Base-by-base conservation (phyloP, 495 filamentous ascomycete species). In the Barbatosphaeria neglecta region DNA sequence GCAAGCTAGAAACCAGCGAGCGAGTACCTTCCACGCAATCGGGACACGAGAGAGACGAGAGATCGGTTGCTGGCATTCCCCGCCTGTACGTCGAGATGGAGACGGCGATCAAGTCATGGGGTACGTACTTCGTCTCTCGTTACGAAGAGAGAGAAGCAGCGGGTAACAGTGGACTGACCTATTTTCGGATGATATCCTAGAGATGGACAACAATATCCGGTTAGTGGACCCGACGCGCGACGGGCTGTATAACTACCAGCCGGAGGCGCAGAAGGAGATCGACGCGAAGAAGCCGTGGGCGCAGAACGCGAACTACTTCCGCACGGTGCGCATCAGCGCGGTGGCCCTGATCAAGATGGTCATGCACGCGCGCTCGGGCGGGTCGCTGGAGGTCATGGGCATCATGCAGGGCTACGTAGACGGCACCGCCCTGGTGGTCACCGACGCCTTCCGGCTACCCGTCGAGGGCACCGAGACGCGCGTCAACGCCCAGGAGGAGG, bases 281-380 rank as follows among this genome's bases (percentile, higher is more conserved):
- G 65, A 65, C 51, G 65, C 74, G 4, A 69, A 68, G n/a, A 76
- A 76, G 23, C 89, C 93, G 31, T 97, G 93, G 92, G 63, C 64
- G 46, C 74, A 70, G n/a, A 78, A 96, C 61, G 85, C 84, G 0
- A 72, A 87, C 61, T 81, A 96, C 72, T 99, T 95, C 80, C 89
- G 92, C 61, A 73, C 82, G 31, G 85, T 97, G 20, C 87, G 90
- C 53, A 90, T 99, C 64, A 90, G 87, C 35, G 87, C 93, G 33
- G 81, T 93, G 19, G 93, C 93, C 5, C 78, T 99, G 11, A 74
- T 97, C 51, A 99, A 99, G 68, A 99, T 99, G 93, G 87, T 94
- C 47, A 97, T 95, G 87, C 93, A 99, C 62, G 93, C 93, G 1
- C 84, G 93, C 18, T 86, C 85, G 0, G 93, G 93, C 42, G 90